These are phyloP conservation scores for Lachnellula cervina DNA, from an alignment of 2,329 filamentous ascomycete species.

Conservation along the genomic window DNA sequence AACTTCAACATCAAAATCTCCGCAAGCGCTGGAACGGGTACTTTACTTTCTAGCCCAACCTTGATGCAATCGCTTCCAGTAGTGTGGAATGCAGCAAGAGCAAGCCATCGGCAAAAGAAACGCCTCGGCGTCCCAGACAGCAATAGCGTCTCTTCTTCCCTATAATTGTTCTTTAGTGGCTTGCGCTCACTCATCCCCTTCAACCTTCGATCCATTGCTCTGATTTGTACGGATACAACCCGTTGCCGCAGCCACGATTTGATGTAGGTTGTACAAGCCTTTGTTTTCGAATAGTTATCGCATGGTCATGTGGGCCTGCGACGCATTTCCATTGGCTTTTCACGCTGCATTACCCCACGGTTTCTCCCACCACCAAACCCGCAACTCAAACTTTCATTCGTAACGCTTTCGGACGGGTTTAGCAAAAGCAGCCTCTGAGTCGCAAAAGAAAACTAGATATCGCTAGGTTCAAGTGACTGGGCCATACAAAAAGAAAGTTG, in stretches of 20 bases:
- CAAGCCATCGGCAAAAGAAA: neutral
- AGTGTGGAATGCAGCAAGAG: neutral
- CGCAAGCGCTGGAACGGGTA: neutral
- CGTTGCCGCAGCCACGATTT: neutral
- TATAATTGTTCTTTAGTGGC: too few relatives aligned
- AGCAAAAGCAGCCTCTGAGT: neutral
- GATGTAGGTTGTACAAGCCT: neutral
- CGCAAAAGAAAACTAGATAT: too few relatives aligned
- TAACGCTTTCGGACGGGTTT: neutral
- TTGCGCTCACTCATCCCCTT: too few relatives aligned
- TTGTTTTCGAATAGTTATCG: neutral
- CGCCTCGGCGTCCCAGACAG: neutral
- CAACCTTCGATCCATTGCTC: neutral
- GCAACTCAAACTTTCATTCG: neutral
- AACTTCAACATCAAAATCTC: neutral
- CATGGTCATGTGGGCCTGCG: neutral
- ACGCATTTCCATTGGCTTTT: neutral
- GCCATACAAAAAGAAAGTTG: too few relatives aligned
- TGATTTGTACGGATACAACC: neutral
- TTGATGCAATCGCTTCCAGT: neutral
- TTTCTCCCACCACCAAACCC: neutral
- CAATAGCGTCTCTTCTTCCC: neutral
- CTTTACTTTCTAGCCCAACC: neutral
- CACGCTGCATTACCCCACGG: constrained; percentile 1
- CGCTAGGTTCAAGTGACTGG: too few relatives aligned